A percentile compares a stretch with the other conserved stretches of the same genome.
phyloP scores from a whole-genome alignment of 345 rosid genomes.

The Corymbia maculata region DNA sequence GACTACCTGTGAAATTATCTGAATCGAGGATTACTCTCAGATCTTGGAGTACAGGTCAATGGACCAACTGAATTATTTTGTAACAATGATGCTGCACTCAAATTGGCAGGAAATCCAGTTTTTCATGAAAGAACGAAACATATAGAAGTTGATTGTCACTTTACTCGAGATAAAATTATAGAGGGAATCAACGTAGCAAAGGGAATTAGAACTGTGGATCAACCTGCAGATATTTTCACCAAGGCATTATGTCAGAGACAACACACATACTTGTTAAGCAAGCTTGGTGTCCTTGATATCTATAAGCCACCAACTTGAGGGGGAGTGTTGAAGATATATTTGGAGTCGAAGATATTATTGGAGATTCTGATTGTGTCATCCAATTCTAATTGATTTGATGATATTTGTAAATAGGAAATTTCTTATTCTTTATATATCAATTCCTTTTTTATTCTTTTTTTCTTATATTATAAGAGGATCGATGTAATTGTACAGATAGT shows the following conservation, averaged over 20 bases:
- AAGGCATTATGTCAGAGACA: not conserved
- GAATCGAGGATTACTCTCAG: not conserved
- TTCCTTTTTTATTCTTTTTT: not conserved
- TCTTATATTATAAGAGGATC: no score
- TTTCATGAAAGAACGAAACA: not conserved
- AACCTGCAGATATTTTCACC: not conserved
- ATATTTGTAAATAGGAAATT: not conserved
- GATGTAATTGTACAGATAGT: no score
- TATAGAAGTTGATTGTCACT: no score
- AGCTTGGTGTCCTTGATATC: not conserved
- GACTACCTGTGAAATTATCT: not conserved
- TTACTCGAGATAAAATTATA: not conserved
- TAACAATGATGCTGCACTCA: fast-evolving
- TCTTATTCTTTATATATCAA: no score
- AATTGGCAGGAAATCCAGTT: not conserved
- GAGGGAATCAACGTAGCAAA: not conserved
- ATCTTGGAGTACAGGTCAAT: not conserved
- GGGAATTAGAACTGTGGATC: not conserved
- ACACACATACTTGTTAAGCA: not conserved
- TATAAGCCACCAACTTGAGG: fast-evolving
- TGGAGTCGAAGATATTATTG: no score
- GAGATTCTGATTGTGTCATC: fast-evolving
- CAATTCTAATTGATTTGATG: not conserved
- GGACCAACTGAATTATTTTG: not conserved
- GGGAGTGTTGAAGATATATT: not conserved